Evolutionary conservation across 805 yeast genomes (phyloP), one percentile per base, ranked within the genome.

Genomic region (Myxozyma neotropica): DNA sequence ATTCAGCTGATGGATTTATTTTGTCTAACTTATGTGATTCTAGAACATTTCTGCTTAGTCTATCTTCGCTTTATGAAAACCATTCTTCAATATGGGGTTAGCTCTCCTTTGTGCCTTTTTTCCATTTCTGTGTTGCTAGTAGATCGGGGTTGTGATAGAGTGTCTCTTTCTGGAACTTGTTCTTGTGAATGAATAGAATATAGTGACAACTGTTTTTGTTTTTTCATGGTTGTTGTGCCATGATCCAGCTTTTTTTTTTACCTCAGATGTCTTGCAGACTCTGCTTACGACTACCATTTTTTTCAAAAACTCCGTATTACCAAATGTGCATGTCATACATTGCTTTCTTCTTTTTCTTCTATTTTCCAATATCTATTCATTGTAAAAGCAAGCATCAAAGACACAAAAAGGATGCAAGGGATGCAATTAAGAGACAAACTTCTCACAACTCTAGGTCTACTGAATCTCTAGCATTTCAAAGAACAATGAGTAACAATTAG

Each of bases 361-460:
- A 12, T 35, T 45, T 49, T 6, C 31, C 27, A 19, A 39, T 15
- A 4, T 56, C 55, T 50, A 31, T 42, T 50, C 47, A 17, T 31
- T 36, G 49, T 55, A 46, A 45, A 55, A 55, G 38, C 46, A 50
- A 50, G 46, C 54, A 38, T 39, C 31, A 36, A 17, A 23, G 27
- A 24, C n/a, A 50, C 13, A 24, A 40, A 31, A 45, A 17, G 15
- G 23, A n/a, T 13, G 35, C 31, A 38, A 26, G 26, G 43, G 4
- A 7, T 24, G 40, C 45, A 31, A 27, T 24, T 21, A 44, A 12
- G 48, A 45, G 35, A 35, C 23, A 19, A 29, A 21, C 52, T 29
- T 39, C 17, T 39, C 54, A 38, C 54, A 50, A 50, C 46, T 39
- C 35, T 23, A 10, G 44, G 31, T 45, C 46, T 57, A 31, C 36